A percentile compares a stretch with the other conserved stretches of the same genome.
Conservation (phyloP, 2,329 filamentous ascomycete genomes). For the Thelonectria olida region DNA sequence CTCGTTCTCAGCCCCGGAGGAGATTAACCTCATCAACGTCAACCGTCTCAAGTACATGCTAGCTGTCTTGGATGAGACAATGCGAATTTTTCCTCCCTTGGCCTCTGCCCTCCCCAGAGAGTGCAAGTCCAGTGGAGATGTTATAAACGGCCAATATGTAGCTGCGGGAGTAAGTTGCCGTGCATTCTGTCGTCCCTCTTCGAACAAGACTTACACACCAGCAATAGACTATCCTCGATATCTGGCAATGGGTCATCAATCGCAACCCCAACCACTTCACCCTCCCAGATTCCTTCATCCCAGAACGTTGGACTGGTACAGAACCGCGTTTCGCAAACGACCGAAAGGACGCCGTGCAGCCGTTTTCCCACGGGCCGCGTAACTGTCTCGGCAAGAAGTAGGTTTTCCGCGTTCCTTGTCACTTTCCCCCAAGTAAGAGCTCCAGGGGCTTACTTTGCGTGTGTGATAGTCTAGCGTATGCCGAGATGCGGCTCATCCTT, state of each 20-base stretch:
- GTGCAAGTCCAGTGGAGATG: not conserved
- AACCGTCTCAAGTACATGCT: constrained; percentile 18
- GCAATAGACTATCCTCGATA: not conserved
- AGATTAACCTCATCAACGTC: constrained; percentile 24
- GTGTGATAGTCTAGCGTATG: constrained; percentile 39
- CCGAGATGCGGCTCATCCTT: constrained; percentile 32
- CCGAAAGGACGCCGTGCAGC: constrained; percentile 18
- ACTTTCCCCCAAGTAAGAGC: not conserved
- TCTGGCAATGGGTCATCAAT: not conserved
- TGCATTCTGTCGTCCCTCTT: not conserved
- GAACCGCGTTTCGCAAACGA: constrained; percentile 13
- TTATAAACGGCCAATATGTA: not conserved
- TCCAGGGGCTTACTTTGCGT: not conserved
- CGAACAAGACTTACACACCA: too few relatives aligned
- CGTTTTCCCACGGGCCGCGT: constrained; percentile 20
- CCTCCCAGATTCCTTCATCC: constrained; percentile 16
- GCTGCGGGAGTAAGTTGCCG: not conserved
- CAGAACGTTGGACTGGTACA: constrained; percentile 17
- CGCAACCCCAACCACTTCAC: constrained; percentile 4
- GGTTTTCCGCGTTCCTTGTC: not conserved
- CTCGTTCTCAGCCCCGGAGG: constrained; percentile 10
- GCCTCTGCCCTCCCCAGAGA: not conserved
- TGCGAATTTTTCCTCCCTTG: constrained; percentile 22
- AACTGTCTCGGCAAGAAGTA: constrained; percentile 25
- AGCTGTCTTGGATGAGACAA: constrained; percentile 17